Base-by-base conservation (phyloP, 2,329 filamentous ascomycete genomes). In the Verticillium klebahnii region DNA sequence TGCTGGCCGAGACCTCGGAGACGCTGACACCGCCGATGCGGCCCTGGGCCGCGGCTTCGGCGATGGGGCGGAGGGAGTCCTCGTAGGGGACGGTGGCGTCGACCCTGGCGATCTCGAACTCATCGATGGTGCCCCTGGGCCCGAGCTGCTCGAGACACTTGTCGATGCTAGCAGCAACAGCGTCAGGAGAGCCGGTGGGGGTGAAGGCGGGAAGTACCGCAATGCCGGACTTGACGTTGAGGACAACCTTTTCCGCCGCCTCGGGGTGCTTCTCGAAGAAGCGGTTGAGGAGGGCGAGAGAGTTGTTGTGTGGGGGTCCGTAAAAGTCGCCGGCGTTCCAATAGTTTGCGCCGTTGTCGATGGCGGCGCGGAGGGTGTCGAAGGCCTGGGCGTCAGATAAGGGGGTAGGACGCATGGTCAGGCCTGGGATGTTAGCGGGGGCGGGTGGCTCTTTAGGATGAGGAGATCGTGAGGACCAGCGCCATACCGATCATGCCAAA, bases 21-120 rank as follows among this genome's bases (percentile, higher is more conserved):
- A 83, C 64, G 1, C 75, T 74, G 62, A 81, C 74, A 2, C 73
- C 73, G 1, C 78, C 77, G 57, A 82, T 78, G 62, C 78, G 78
- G 2, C 79, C 55, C 15, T 56, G 34, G 15, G 55, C 29, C 9
- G 34, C 34, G 55, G 45, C 57, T 23, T 77, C 72, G 11, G 19
- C 55, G 23, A 56, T 56, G 55, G 29, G 55, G 61, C 71, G 74
- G 36, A 78, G 62, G 3, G 72, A 70, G 6, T 67, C 69, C 66
- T 81, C 78, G 54, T 80, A 70, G 61, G 86, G 83, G 36, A 84
- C 77, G 31, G 60, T 66, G 5, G 67, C 64, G 57, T 72, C 70
- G 9, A 69, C 63, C 3, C 84, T 75, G 2, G 81, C 82, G 58
- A 74, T 79, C 63, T 82, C 77, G 62, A 85, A 86, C 59, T 85